Evolutionary conservation across 768 basidiomycete species (phyloP), one percentile per base, ranked within the genome.

Genomic region (Kockovaella imperatae): DNA sequence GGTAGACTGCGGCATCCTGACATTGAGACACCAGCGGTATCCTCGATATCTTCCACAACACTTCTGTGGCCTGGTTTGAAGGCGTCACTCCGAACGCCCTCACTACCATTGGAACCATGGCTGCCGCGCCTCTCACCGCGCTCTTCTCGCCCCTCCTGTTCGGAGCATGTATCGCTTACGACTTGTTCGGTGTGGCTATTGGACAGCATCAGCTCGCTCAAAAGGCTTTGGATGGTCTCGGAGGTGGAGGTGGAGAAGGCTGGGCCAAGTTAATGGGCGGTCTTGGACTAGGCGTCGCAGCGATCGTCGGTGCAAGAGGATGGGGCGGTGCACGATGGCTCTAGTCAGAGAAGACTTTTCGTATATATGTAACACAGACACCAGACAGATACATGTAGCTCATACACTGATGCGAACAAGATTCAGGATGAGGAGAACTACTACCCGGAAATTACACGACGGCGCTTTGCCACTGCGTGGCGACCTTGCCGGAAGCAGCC

Each of bases 41-140:
- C n/a, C 58, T 62, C 13, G 65, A 62, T 41, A 23, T 63, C 15
- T 53, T 69, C 53, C 67, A 69, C 57, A 69, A 69, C 59, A 47
- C 51, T 31, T 39, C 60, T 15, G 58, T 58, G 34, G 67, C 54
- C 18, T 67, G 53, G 49, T 67, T 53, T 57, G 52, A 58, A 18
- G 45, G 53, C 15, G 45, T 64, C 25, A 21, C 67, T 8, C 67
- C 64, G 21, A 61, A 57, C 48, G 42, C 43, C 40, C 41, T 59
- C n/a, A 53, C 55, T 45, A 53, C 62, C 41, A 38, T 56, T 36
- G 30, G 38, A 21, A 60, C 64, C 14, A 29, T 59, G 18, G 28
- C 67, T 36, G 48, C 54, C 2, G 59, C 62, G 17, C 56, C 59
- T 7, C 38, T 69, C 29, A 53, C 55, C 15, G 60, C 68, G 5